These are phyloP conservation scores for Vitis hybrid DNA, from an alignment of 177 flowering plant species.

Conservation along the genomic window DNA sequence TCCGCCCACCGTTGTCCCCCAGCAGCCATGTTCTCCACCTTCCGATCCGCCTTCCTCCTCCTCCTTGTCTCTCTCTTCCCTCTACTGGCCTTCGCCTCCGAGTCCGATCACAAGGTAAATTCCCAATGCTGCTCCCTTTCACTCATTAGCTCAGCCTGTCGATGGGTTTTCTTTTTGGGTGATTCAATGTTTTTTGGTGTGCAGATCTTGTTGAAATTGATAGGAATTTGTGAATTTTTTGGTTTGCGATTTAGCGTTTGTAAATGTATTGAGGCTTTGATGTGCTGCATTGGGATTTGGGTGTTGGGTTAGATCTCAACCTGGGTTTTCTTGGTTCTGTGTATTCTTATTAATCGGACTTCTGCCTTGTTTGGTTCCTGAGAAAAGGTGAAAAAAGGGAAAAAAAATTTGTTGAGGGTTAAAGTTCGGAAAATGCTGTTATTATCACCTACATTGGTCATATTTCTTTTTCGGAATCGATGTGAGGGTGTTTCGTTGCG, in stretches of 20 bases:
- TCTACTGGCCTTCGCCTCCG: slow-evolving; percentile 42
- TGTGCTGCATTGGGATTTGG: too few relatives aligned
- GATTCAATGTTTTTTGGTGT: too few relatives aligned
- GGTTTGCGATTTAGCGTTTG: too few relatives aligned
- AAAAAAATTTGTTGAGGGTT: too few relatives aligned
- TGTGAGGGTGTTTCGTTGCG: too few relatives aligned
- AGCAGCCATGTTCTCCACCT: slow-evolving; percentile 32
- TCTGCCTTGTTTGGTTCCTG: not conserved
- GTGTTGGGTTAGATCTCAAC: too few relatives aligned
- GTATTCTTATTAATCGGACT: not conserved
- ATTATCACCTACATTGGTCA: too few relatives aligned
- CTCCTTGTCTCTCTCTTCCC: slow-evolving; percentile 13
- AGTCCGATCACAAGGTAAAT: slow-evolving; percentile 55
- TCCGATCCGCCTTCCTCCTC: slow-evolving; percentile 23
- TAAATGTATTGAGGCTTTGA: too few relatives aligned
- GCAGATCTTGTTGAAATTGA: not conserved
- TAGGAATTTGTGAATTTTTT: slow-evolving; percentile 5
- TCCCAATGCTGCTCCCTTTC: not conserved
- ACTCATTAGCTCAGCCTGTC: not conserved
- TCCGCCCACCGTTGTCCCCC: slow-evolving; percentile 27
- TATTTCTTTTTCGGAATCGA: too few relatives aligned
- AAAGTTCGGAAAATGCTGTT: too few relatives aligned
- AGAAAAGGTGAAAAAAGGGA: too few relatives aligned
- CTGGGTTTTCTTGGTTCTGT: not conserved
- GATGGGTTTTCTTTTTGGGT: not conserved